Evolutionary conservation across 306 rosid species (phyloP), one percentile per base, ranked within the genome.

Genomic region (Coriaria nepalensis): DNA sequence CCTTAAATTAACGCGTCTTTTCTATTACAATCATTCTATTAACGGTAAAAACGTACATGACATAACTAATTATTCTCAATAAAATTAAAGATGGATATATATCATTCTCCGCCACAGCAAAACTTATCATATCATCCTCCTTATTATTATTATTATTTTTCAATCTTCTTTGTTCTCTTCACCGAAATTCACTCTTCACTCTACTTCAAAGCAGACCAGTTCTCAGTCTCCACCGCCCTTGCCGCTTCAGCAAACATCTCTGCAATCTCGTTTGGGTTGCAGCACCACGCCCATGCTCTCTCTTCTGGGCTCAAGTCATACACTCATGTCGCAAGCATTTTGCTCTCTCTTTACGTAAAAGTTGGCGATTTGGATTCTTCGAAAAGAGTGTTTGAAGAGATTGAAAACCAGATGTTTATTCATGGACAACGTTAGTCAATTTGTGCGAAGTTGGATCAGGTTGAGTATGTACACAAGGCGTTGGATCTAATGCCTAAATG

Each of bases 351-450:
- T 43, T 71, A 86, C 40, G 63, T 80, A 8, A 81, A 74, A 66
- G 57, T 63, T 1, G 60, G 47, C 4, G 68, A 78, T 49, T 72
- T 85, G 37, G 10, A 10, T 11, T 73, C 77, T 33, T 72, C 71
- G 35, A 35, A 15, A 6, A 42, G 47, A 46, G 59, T 61, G 5
- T 85, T 81, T 7, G 29, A 10, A 3, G 87, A 78, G 42, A 69
- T 71, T 39, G 60, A 15, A 34, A 36, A 0, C 80, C 87, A 0
- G 85, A 81, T 66, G 78, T 56, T 3, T 85, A 76, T 53, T 73
- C 93, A 0, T 76, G 87, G 93, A 85, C 95, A n/a, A 85, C 82
- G 0, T 10, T 85, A 47, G 4, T 77, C 82, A 5, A 85, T 82
- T 6, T 68, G 53, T 40, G 36, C 71, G 2, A 78, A 75, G 69